A percentile compares a stretch with the other conserved stretches of the same genome.
Evolutionary conservation across 768 basidiomycete species (phyloP).

Genomic region (Rossbeevera mucosa): DNA sequence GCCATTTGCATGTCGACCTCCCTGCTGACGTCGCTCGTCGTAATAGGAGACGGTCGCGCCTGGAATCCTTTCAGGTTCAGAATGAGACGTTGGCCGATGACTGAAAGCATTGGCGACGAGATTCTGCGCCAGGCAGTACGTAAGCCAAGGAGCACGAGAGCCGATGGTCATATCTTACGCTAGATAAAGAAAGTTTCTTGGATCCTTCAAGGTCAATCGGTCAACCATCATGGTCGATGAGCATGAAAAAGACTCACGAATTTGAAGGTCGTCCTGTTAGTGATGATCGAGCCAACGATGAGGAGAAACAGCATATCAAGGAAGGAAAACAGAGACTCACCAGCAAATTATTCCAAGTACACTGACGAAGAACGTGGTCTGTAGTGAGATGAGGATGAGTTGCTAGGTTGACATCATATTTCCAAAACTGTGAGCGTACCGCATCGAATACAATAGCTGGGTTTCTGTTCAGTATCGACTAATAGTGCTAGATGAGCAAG

Average conservation of each 20-base stretch:
- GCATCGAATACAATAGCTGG: conserved; percentile 5
- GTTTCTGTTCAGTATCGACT: neutral
- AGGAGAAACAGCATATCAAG: neutral
- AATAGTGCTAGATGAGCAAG: no score
- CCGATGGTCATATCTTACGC: neutral
- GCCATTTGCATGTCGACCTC: conserved; percentile 17
- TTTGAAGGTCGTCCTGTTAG: conserved; percentile 6
- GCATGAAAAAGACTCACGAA: conserved; percentile 1
- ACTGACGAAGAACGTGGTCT: conserved; percentile 5
- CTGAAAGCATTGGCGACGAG: conserved; percentile 9
- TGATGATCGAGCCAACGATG: neutral
- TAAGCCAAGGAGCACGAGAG: neutral
- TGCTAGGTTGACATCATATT: no score
- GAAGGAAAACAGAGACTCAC: conserved; percentile 1
- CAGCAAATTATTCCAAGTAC: conserved; percentile 6
- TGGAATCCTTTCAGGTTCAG: conserved; percentile 12
- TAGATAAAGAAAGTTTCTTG: conserved; percentile 6
- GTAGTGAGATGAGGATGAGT: neutral
- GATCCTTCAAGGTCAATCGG: conserved; percentile 5
- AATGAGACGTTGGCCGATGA: conserved; percentile 17
- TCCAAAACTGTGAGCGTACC: neutral
- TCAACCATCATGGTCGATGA: no score
- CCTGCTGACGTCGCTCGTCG: conserved; percentile 7
- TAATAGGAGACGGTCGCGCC: neutral
- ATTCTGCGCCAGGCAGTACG: conserved; percentile 5